Base-by-base conservation (phyloP, 306 rosid species). In the Amphicarpaea edgeworthii region DNA sequence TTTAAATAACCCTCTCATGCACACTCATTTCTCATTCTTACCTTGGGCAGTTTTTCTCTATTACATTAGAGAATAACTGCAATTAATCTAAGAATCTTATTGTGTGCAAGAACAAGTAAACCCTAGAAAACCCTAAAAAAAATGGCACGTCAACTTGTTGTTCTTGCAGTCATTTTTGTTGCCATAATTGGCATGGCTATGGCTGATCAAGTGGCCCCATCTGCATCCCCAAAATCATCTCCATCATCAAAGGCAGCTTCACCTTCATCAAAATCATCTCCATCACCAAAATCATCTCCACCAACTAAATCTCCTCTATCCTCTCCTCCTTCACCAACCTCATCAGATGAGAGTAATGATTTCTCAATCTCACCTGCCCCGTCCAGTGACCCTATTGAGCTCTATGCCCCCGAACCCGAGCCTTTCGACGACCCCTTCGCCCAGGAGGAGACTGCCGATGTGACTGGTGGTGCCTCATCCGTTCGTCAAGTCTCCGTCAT, bases 291-390 rank as follows among this genome's bases (percentile, higher is more conserved):
- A 1, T 77, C 90, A 3, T 60, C 70, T n/a, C n/a, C n/a, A n/a
- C n/a, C 60, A 2, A n/a, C 76, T 7, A 16, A 11, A 0, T 66
- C 72, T 41, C 9, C 83, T 0, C 0, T 49, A 6, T 7, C 72
- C 11, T 20, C 60, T 47, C 47, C 83, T 21, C 68, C 70, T 3
- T 6, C 85, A 11, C 55, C 89, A 3, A 41, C 86, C 1, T 77
- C 90, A 3, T 60, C 70, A 1, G 20, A 46, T 11, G 82, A 63
- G 0, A 77, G 0, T 4, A n/a, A n/a, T n/a, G 66, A 26, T 0
- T 23, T 60, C 70, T 82, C 93, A 8, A 54, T 94, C 20, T 88
- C 97, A 21, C 93, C 97, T 0, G 81, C 93, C 45, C 93, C 81
- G 0, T 82, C 51, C 0, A 80, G 85, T 73, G 83, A 80, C 7